These are phyloP conservation scores for Termitomyces sp. DNA, from an alignment of 768 basidiomycete species.

Conservation along the genomic window DNA sequence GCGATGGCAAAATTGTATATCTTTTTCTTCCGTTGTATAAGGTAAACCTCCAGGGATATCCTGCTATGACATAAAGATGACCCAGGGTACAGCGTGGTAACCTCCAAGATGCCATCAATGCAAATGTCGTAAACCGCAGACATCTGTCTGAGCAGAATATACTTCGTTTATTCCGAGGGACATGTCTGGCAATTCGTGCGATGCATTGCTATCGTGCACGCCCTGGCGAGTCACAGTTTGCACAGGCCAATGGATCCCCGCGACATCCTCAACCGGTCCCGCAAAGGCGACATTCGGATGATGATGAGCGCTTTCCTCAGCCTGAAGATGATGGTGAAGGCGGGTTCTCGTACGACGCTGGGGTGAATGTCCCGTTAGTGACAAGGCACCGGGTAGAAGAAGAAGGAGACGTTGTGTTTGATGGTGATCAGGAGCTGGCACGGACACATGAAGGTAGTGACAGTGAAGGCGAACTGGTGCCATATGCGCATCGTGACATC, in stretches of 20 bases:
- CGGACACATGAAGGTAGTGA: slow-evolving; percentile 28
- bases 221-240: slow-evolving; percentile 25
- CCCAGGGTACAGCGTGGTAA: slow-evolving; percentile 64
- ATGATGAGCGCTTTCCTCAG: slow-evolving; percentile 68
- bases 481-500: slow-evolving; percentile 94
- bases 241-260: slow-evolving; percentile 8
- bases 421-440: slow-evolving; percentile 69
- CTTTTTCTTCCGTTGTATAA: slow-evolving; percentile 93
- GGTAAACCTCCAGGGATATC: slow-evolving; percentile 29
- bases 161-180: slow-evolving; percentile 86
- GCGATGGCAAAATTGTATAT: slow-evolving; percentile 92
- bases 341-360: slow-evolving; percentile 64
- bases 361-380: slow-evolving; percentile 54
- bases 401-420: slow-evolving; percentile 64
- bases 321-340: slow-evolving; percentile 70
- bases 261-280: slow-evolving; percentile 15
- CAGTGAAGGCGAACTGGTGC: slow-evolving; percentile 53
- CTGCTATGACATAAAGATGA: not conserved
- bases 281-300: slow-evolving; percentile 37
- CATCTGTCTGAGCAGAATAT: slow-evolving; percentile 87
- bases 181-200: slow-evolving; percentile 88
- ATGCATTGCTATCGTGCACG: slow-evolving; percentile 85
- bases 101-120: slow-evolving; percentile 90
- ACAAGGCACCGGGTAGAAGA: slow-evolving; percentile 44
- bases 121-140: slow-evolving; percentile 74